A percentile compares a stretch with the other conserved stretches of the same genome.
These are phyloP conservation scores for Clonostachys solani DNA, from an alignment of 2,329 filamentous ascomycete genomes.

Conservation along the genomic window DNA sequence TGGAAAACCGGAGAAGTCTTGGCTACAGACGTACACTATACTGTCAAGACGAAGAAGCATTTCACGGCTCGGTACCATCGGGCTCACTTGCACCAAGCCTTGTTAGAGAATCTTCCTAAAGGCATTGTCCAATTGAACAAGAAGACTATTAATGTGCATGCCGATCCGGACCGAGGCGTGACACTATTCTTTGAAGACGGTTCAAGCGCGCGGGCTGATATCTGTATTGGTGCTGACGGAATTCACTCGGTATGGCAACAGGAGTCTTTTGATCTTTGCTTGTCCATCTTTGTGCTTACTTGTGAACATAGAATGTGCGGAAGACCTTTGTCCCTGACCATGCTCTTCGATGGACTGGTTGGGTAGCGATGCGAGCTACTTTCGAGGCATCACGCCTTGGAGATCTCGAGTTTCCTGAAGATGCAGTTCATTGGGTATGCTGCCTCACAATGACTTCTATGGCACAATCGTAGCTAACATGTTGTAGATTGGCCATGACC, in stretches of 20 bases:
- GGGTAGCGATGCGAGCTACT: slow-evolving; percentile 37
- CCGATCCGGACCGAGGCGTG: slow-evolving; percentile 5
- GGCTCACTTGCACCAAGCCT: slow-evolving; percentile 42
- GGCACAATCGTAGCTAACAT: no score
- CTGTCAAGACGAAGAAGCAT: slow-evolving; percentile 27
- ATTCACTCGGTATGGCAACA: slow-evolving; percentile 34
- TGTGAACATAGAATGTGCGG: slow-evolving; percentile 15
- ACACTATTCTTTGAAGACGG: slow-evolving; percentile 43
- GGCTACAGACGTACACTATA: slow-evolving; percentile 32
- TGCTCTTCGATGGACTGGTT: slow-evolving; percentile 33
- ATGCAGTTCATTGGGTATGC: neutral
- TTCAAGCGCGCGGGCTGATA: slow-evolving; percentile 32
- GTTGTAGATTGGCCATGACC: neutral
- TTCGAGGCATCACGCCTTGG: slow-evolving; percentile 8
- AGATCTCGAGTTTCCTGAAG: neutral
- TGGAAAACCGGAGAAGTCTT: slow-evolving; percentile 37
- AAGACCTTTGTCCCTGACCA: slow-evolving; percentile 36
- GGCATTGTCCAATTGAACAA: slow-evolving; percentile 37
- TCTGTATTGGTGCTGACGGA: slow-evolving; percentile 48
- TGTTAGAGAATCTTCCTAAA: slow-evolving; percentile 36
- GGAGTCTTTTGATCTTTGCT: neutral
- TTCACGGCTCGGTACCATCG: slow-evolving; percentile 40
- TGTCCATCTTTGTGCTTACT: neutral
- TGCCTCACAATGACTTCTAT: no score
- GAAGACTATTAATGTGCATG: slow-evolving; percentile 18